These are phyloP conservation scores for Austroboletus novae-zelandiae DNA, from an alignment of 1,284 basidiomycete species.

Conservation along the genomic window DNA sequence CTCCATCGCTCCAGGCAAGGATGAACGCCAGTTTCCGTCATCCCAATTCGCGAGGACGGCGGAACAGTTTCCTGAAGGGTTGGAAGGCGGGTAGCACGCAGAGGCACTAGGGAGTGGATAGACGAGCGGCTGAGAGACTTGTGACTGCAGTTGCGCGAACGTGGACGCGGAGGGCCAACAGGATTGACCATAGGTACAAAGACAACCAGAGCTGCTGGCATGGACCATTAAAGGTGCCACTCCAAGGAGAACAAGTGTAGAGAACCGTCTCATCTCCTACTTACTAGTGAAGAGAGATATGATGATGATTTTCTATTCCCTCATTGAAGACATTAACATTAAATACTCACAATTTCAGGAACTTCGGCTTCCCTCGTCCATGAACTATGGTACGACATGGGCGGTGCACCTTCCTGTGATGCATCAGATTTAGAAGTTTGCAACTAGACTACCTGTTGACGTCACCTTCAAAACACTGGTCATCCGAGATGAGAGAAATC, in stretches of 20 bases:
- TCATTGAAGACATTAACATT: too few relatives aligned
- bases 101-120: conserved; percentile 25
- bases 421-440: too few relatives aligned
- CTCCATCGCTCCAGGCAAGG: not conserved
- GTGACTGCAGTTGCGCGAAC: conserved; percentile 33
- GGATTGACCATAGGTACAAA: conserved; percentile 10
- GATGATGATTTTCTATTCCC: too few relatives aligned
- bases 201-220: not conserved
- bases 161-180: conserved; percentile 43
- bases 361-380: too few relatives aligned
- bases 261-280: not conserved
- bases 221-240: not conserved
- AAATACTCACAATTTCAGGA: too few relatives aligned
- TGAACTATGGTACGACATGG: too few relatives aligned
- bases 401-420: too few relatives aligned
- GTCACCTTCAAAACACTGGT: too few relatives aligned
- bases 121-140: conserved; percentile 32
- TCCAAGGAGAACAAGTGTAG: not conserved
- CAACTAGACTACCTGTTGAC: too few relatives aligned
- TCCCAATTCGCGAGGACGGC: conserved; percentile 3
- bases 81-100: conserved; percentile 23
- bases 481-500: too few relatives aligned
- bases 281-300: not conserved
- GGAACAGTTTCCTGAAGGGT: conserved; percentile 23
- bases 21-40: not conserved